phyloP scores from a whole-genome alignment of 2,329 filamentous ascomycete species.

The Botrytis galanthina region DNA sequence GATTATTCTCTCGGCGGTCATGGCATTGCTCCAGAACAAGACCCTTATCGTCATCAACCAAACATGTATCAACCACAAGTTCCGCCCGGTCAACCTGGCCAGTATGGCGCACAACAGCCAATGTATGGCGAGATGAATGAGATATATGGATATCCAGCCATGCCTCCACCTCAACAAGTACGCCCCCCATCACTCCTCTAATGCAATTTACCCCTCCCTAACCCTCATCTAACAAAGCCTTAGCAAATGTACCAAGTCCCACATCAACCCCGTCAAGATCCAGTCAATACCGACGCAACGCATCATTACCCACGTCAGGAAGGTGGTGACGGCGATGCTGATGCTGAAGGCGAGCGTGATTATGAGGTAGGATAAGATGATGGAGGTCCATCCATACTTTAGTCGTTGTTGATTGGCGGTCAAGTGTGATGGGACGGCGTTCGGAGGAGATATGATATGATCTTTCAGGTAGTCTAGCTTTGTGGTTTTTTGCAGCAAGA shows the following conservation, averaged over 20 bases:
- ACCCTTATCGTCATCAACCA: slow-evolving; percentile 70
- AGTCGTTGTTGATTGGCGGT: slow-evolving; percentile 11
- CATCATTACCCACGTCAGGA: slow-evolving; percentile 42
- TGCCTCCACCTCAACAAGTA: slow-evolving; percentile 82
- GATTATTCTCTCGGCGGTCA: slow-evolving; percentile 62
- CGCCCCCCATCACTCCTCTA: slow-evolving; percentile 32
- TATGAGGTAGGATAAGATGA: slow-evolving; percentile 41
- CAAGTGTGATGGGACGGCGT: slow-evolving; percentile 20
- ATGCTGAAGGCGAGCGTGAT: slow-evolving; percentile 47
- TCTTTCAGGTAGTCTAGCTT: slow-evolving; percentile 10
- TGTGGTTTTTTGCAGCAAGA: slow-evolving; percentile 10
- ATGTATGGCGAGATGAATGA: slow-evolving; percentile 81
- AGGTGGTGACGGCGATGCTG: slow-evolving; percentile 44
- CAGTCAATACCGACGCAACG: slow-evolving; percentile 39
- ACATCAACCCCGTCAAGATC: slow-evolving; percentile 41
- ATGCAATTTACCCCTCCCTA: slow-evolving; percentile 4
- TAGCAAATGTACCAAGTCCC: slow-evolving; percentile 44
- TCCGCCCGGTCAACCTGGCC: slow-evolving; percentile 66
- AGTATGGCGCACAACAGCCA: slow-evolving; percentile 70
- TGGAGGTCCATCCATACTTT: background rate
- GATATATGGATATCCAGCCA: slow-evolving; percentile 81
- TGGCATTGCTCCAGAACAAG: slow-evolving; percentile 64
- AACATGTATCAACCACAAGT: slow-evolving; percentile 81
- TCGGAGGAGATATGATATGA: slow-evolving; percentile 16
- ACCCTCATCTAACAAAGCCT: slow-evolving; percentile 15